phyloP scores from a whole-genome alignment of 2,329 filamentous ascomycete species.

The Botrytis sinoallii region DNA sequence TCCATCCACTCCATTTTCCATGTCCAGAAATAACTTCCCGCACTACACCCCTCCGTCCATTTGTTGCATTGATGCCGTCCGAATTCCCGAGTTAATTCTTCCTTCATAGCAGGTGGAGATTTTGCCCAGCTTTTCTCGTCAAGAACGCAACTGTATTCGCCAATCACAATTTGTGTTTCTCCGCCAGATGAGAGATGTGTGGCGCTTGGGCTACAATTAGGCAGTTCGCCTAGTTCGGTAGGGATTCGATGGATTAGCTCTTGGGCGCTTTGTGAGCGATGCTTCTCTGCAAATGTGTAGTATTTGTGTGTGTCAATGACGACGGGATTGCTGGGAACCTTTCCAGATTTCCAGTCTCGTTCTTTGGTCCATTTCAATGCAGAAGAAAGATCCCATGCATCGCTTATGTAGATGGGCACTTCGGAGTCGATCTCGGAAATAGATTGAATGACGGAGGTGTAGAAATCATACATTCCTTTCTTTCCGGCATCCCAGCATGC shows the following conservation, averaged over 20 bases:
- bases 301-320: conserved; percentile 59
- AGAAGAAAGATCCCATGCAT: conserved; percentile 52
- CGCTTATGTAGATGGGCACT: conserved; percentile 56
- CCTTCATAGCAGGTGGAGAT: conserved; percentile 44
- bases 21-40: conserved; percentile 58
- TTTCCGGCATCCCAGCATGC: conserved; percentile 46
- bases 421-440: conserved; percentile 47
- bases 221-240: conserved; percentile 44
- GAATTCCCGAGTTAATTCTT: conserved; percentile 45
- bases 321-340: conserved; percentile 44
- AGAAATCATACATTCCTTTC: conserved; percentile 54
- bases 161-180: conserved; percentile 51
- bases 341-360: conserved; percentile 29
- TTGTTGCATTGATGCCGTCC: conserved; percentile 47
- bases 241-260: conserved; percentile 49
- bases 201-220: conserved; percentile 38
- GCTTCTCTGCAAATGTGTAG: conserved; percentile 53
- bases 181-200: conserved; percentile 41
- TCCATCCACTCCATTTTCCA: conserved; percentile 59
- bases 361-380: conserved; percentile 45
- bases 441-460: conserved; percentile 48
- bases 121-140: conserved; percentile 49
- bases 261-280: conserved; percentile 50
- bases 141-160: conserved; percentile 57
- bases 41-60: conserved; percentile 47